These are phyloP conservation scores for Lepidium didymum DNA, from an alignment of 345 rosid genomes.

Conservation along the genomic window DNA sequence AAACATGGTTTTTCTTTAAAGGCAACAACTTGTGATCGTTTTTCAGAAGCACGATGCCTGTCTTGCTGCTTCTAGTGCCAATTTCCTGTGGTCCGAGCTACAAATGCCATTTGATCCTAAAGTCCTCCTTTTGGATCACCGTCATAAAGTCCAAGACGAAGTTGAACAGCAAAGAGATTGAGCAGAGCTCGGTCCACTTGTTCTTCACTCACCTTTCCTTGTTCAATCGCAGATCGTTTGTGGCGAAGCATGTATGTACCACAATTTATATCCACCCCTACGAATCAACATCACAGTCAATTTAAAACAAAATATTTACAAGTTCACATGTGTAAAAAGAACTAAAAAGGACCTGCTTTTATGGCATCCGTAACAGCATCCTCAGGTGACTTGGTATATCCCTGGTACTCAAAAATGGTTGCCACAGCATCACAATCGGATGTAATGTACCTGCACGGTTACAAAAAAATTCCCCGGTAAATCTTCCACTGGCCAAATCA, in stretches of 20 bases:
- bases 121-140: slow-evolving; percentile 66
- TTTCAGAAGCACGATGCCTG: slow-evolving; percentile 90
- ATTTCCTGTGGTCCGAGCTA: slow-evolving; percentile 47
- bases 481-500: background rate
- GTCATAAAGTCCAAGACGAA: slow-evolving; percentile 83
- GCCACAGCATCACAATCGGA: slow-evolving; percentile 98
- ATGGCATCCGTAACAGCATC: slow-evolving; percentile 78
- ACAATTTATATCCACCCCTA: slow-evolving; percentile 82
- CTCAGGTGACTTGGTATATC: slow-evolving; percentile 50
- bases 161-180: slow-evolving; percentile 70
- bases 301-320: background rate
- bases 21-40: slow-evolving; percentile 69
- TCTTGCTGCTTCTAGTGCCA: slow-evolving; percentile 81
- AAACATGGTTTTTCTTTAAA: slow-evolving; percentile 35
- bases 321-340: background rate
- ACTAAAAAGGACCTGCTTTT: slow-evolving; percentile 56
- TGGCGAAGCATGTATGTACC: slow-evolving; percentile 59
- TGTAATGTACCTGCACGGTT: slow-evolving; percentile 58
- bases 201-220: slow-evolving; percentile 59
- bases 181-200: slow-evolving; percentile 69
- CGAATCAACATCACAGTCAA: background rate
- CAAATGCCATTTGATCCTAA: slow-evolving; percentile 63
- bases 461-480: background rate
- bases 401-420: slow-evolving; percentile 69
- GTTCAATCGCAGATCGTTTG: slow-evolving; percentile 43